phyloP scores from a whole-genome alignment of 2,329 filamentous ascomycete genomes.

The Colletotrichum echinochloae region DNA sequence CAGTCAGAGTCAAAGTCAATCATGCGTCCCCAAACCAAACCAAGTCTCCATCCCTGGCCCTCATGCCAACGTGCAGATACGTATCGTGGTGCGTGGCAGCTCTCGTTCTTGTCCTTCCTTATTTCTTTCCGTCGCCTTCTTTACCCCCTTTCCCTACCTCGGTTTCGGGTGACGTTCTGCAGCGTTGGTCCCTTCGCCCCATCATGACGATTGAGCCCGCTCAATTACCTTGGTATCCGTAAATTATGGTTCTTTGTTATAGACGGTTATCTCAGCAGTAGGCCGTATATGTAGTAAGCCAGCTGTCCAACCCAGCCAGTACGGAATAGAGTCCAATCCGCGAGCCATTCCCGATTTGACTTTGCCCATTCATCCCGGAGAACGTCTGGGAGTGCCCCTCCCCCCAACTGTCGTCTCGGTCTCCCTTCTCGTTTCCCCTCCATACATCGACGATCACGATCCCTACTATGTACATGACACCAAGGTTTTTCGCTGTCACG shows the following conservation, averaged over 20 bases:
- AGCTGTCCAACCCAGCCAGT: neutral
- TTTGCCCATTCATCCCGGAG: conserved; percentile 26
- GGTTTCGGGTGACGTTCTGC: neutral
- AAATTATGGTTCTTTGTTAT: neutral
- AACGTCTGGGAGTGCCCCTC: conserved; percentile 4
- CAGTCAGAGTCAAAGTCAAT: conserved; percentile 22
- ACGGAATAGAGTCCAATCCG: neutral
- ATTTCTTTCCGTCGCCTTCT: neutral
- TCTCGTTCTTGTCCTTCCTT: neutral
- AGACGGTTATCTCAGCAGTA: neutral
- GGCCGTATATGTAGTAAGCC: neutral
- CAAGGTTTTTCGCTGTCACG: conserved; percentile 20
- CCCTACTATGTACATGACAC: conserved; percentile 26
- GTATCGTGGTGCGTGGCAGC: neutral
- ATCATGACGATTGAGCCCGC: neutral
- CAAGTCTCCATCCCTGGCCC: conserved; percentile 22
- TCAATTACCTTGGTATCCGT: neutral
- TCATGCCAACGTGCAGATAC: conserved; percentile 17
- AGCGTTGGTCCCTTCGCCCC: neutral
- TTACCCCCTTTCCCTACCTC: neutral
- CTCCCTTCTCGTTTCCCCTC: conserved; percentile 9
- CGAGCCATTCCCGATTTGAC: conserved; percentile 9
- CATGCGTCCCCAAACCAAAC: conserved; percentile 21
- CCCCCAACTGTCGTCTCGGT: neutral
- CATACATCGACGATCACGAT: conserved; percentile 36